Conservation (phyloP, 345 rosid species). For the Mallotus nudiflorus region DNA sequence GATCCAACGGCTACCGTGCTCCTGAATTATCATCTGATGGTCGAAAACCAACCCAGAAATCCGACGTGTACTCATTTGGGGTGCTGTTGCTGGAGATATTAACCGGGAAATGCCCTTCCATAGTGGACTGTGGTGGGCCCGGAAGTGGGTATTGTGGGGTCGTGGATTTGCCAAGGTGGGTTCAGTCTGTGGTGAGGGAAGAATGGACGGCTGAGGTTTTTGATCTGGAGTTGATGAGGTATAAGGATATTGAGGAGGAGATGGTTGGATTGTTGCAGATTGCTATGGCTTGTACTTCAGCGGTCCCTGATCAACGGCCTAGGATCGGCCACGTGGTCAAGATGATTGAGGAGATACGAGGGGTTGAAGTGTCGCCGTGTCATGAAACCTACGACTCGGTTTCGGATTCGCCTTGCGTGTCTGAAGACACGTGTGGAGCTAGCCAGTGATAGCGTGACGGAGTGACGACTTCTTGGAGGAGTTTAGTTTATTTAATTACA, state of each 20-base stretch:
- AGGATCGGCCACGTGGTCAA: constrained; percentile 59
- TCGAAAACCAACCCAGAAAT: constrained; percentile 57
- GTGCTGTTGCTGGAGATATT: constrained; percentile 69
- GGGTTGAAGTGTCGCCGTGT: constrained; percentile 63
- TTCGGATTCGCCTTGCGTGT: constrained; percentile 74
- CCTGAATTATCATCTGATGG: constrained; percentile 52
- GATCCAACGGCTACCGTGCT: constrained; percentile 73
- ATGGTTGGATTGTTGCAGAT: constrained; percentile 76
- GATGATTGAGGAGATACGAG: constrained; percentile 70
- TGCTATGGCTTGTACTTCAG: constrained; percentile 62
- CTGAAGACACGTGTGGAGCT: constrained; percentile 68
- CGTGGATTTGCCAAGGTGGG: constrained; percentile 77
- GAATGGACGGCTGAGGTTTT: constrained; percentile 92
- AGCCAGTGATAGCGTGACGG: constrained; percentile 48
- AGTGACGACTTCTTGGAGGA: not conserved
- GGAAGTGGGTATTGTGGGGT: constrained; percentile 48
- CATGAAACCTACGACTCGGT: constrained; percentile 57
- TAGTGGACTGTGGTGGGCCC: constrained; percentile 47
- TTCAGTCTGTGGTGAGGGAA: constrained; percentile 76
- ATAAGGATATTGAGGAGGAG: constrained; percentile 79
- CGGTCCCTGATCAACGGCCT: constrained; percentile 60
- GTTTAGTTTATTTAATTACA: not conserved
- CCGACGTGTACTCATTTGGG: constrained; percentile 83
- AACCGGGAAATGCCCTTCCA: constrained; percentile 76
- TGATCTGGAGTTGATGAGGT: constrained; percentile 84